Percentiles rank a stretch among this genome's conserved stretches.
Evolutionary conservation across 495 filamentous ascomycete species (phyloP).

Genomic region (Penicillium flavigenum): DNA sequence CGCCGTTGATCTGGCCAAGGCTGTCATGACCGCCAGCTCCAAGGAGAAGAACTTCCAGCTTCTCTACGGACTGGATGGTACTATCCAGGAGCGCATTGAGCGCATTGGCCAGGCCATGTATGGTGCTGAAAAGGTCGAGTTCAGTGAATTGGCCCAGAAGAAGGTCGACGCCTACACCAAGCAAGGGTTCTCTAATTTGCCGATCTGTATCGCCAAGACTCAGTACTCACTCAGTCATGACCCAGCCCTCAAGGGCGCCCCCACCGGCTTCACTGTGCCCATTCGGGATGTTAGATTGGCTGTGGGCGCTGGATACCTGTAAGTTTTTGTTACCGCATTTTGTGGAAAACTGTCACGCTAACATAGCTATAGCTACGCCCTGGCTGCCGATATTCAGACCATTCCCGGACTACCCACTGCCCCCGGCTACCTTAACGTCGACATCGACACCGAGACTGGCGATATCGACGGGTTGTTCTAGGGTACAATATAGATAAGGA

Average conservation of each 20-base stretch:
- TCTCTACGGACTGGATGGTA: slow-evolving; percentile 76
- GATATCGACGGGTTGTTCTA: slow-evolving; percentile 97
- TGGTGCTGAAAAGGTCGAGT: slow-evolving; percentile 84
- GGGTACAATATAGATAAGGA: slow-evolving; percentile 12
- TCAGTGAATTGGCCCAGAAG: slow-evolving; percentile 89
- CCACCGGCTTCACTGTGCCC: slow-evolving; percentile 91
- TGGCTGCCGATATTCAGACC: slow-evolving; percentile 97
- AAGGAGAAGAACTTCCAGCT: slow-evolving; percentile 90
- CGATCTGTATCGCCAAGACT: slow-evolving; percentile 96
- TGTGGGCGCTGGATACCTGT: slow-evolving; percentile 89
- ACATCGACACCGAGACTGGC: slow-evolving; percentile 88
- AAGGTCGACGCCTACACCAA: slow-evolving; percentile 93
- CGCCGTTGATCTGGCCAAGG: slow-evolving; percentile 84
- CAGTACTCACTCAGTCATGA: slow-evolving; percentile 97
- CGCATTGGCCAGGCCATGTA: slow-evolving; percentile 91
- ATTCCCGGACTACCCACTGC: slow-evolving; percentile 95
- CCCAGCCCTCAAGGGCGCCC: slow-evolving; percentile 91
- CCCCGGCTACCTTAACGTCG: slow-evolving; percentile 93
- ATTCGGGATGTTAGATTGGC: slow-evolving; percentile 94
- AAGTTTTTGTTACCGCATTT: slow-evolving; percentile 35
- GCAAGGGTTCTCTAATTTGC: slow-evolving; percentile 88
- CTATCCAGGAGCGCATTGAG: slow-evolving; percentile 87
- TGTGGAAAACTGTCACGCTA: slow-evolving; percentile 14
- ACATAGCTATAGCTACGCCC: slow-evolving; percentile 64
- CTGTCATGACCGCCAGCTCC: slow-evolving; percentile 76